Conservation (phyloP, 176 grass and related monocot species). For the Carex scoparia region DNA sequence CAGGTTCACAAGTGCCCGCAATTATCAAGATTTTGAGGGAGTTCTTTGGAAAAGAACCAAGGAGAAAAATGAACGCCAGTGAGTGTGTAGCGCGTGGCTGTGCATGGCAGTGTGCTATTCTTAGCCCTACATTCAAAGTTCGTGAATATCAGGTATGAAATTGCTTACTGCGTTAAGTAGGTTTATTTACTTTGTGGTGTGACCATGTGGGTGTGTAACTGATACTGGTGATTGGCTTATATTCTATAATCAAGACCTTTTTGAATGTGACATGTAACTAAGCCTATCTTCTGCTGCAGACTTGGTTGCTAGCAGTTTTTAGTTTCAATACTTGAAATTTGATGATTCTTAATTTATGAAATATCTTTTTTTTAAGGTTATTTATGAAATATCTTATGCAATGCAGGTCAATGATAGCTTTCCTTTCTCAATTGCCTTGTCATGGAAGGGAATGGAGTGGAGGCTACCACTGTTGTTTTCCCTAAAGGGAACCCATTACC, state of each 20-base stretch:
- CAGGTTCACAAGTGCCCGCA: slow-evolving; percentile 75
- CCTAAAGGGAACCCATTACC: slow-evolving; percentile 68
- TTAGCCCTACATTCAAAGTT: slow-evolving; percentile 95
- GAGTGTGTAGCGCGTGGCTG: slow-evolving; percentile 82
- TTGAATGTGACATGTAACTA: not conserved
- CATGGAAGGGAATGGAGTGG: slow-evolving; percentile 57
- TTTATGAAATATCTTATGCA: not conserved
- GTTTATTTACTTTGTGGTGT: not conserved
- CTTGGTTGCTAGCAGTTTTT: not conserved
- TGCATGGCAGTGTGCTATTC: slow-evolving; percentile 83
- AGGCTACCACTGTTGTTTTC: slow-evolving; percentile 64
- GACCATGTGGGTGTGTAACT: not conserved
- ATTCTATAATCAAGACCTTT: not conserved
- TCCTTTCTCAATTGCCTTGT: slow-evolving; percentile 73
- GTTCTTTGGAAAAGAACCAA: slow-evolving; percentile 84
- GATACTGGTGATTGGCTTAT: not conserved
- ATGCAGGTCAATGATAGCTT: slow-evolving; percentile 72
- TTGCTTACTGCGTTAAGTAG: not conserved
- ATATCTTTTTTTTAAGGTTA: too few species aligned
- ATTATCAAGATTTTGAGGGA: slow-evolving; percentile 80
- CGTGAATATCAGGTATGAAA: slow-evolving; percentile 75
- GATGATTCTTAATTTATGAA: not conserved
- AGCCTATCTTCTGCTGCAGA: not conserved
- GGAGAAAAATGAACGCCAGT: slow-evolving; percentile 83
- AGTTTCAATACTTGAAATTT: not conserved